phyloP scores from a whole-genome alignment of 352 stramenopile species.

The Blastocystis sp. region DNA sequence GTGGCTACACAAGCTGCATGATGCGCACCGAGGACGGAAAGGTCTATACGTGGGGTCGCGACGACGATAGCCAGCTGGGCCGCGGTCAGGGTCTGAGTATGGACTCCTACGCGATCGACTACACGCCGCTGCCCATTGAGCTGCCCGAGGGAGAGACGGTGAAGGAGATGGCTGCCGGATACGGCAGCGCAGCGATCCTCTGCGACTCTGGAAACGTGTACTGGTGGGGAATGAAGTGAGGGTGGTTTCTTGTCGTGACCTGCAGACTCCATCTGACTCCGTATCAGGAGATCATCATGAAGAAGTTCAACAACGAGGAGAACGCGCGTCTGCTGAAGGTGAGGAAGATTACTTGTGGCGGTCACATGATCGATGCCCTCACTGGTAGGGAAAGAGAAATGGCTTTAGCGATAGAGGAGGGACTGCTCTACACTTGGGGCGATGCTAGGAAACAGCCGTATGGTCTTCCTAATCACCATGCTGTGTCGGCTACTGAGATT shows the following conservation, averaged over 20 bases:
- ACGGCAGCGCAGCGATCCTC: neutral
- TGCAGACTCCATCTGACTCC: neutral
- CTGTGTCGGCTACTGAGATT: neutral
- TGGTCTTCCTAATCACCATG: neutral
- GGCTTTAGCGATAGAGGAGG: neutral
- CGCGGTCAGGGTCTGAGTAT: neutral
- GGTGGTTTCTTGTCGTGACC: neutral
- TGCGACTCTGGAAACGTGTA: slow-evolving; percentile 42
- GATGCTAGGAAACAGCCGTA: neutral
- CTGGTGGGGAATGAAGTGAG: slow-evolving; percentile 46
- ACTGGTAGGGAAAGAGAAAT: neutral
- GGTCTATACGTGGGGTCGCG: slow-evolving; percentile 3
- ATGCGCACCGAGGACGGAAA: slow-evolving; percentile 1
- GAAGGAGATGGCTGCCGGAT: neutral
- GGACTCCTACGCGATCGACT: neutral
- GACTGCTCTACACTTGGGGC: slow-evolving; percentile 13
- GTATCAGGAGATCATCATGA: slow-evolving; percentile 35
- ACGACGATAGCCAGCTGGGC: slow-evolving; percentile 4
- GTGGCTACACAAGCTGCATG: neutral
- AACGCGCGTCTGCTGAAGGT: neutral
- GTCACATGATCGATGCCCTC: slow-evolving; percentile 20
- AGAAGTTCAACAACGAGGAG: neutral
- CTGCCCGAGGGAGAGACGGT: neutral
- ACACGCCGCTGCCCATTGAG: neutral
- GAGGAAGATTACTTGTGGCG: neutral